A percentile compares a stretch with the other conserved stretches of the same genome.
phyloP scores from a whole-genome alignment of 371 early-diverging fungal genomes.

The Syncephalastrum contaminatum region DNA sequence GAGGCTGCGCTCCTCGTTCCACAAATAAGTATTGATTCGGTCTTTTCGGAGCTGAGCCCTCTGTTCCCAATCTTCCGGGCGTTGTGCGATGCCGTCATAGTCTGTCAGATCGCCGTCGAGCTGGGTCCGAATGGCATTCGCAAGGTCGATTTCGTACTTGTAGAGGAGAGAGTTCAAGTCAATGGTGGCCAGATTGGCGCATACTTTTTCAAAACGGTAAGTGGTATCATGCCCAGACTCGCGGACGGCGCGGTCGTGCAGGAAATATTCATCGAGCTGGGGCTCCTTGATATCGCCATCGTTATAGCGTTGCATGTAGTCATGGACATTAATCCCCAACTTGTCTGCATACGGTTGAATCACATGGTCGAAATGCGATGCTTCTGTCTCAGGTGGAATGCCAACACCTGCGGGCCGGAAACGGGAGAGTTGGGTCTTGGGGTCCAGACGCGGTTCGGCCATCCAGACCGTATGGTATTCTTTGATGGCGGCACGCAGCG shows the following conservation, averaged over 20 bases:
- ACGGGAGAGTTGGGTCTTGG: conserved; percentile 75
- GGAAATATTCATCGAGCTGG: conserved; percentile 90
- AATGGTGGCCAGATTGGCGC: conserved; percentile 90
- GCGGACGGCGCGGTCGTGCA: conserved; percentile 96
- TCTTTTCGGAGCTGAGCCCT: conserved; percentile 55
- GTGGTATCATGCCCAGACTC: conserved; percentile 98
- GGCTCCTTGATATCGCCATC: conserved; percentile 68
- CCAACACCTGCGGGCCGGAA: conserved; percentile 90
- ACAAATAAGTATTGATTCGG: conserved; percentile 66
- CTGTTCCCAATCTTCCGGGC: conserved; percentile 51
- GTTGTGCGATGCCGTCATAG: conserved; percentile 43
- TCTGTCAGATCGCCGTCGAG: conserved; percentile 61
- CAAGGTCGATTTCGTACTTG: conserved; percentile 94
- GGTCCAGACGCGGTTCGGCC: conserved; percentile 76
- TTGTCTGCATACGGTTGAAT: conserved; percentile 82
- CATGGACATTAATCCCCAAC: conserved; percentile 65
- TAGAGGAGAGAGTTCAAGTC: conserved; percentile 90
- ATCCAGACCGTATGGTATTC: conserved; percentile 95
- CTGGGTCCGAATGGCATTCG: conserved; percentile 66
- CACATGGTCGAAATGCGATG: conserved; percentile 90
- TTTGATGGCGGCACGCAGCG: conserved; percentile 81
- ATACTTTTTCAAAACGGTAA: conserved; percentile 89
- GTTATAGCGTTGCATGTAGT: conserved; percentile 72
- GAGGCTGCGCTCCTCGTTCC: conserved; percentile 58
- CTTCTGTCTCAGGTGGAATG: conserved; percentile 97